Evolutionary conservation across 805 yeast genomes (phyloP).

Genomic region (Diddensiella santjacobensis): DNA sequence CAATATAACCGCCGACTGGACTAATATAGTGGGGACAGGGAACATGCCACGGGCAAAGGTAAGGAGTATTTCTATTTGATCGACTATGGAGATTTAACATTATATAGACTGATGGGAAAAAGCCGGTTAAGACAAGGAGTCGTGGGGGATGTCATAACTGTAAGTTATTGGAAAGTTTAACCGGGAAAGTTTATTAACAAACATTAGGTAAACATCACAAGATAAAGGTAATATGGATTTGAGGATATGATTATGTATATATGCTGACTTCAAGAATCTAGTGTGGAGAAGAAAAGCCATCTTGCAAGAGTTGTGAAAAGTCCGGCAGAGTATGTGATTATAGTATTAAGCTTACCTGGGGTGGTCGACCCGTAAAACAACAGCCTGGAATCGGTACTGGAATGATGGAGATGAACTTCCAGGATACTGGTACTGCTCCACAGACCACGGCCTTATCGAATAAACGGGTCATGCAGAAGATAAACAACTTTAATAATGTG

Average conservation of each 20-base stretch:
- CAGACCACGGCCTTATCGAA: constrained; percentile 10
- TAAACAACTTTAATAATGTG: constrained; percentile 13
- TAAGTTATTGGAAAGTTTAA: constrained; percentile 10
- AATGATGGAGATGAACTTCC: background rate
- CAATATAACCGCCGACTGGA: background rate
- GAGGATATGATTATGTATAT: background rate
- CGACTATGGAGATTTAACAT: background rate
- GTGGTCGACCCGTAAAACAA: constrained; percentile 62
- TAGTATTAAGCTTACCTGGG: constrained; percentile 63
- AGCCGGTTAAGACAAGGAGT: constrained; percentile 23
- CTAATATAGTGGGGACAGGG: background rate
- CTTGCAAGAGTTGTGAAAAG: constrained; percentile 54
- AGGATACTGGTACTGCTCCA: background rate
- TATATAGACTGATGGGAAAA: constrained; percentile 14
- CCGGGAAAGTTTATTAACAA: constrained; percentile 2
- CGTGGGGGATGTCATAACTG: constrained; percentile 28
- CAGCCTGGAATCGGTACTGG: background rate
- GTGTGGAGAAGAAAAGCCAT: constrained; percentile 67
- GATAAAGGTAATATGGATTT: constrained; percentile 15
- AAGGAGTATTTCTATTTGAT: background rate
- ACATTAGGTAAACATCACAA: constrained; percentile 23
- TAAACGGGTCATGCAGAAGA: constrained; percentile 10
- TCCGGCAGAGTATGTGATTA: constrained; percentile 54
- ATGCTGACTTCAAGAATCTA: constrained; percentile 34
- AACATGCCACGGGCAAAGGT: constrained; percentile 2